phyloP scores from a whole-genome alignment of 2,329 filamentous ascomycete genomes.

The Aspergillus fumigatiaffinis region DNA sequence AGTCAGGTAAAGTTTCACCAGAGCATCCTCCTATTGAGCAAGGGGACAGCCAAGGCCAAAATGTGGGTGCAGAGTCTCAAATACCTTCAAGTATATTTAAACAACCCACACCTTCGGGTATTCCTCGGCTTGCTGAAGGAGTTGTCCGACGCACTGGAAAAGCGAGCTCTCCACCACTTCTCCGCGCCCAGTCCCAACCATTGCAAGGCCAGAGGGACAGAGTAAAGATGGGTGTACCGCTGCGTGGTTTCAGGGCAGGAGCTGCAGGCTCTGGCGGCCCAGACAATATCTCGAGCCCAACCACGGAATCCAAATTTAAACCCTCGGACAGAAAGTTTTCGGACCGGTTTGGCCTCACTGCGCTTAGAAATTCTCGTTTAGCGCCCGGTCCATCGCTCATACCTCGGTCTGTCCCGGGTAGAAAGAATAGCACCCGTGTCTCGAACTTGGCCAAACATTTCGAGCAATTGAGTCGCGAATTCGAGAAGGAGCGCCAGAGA shows the following conservation, averaged over 20 bases:
- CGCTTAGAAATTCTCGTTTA: conserved; percentile 57
- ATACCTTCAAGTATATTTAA: conserved; percentile 14
- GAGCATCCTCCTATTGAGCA: conserved; percentile 7
- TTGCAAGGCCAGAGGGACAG: conserved; percentile 32
- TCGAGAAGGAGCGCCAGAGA: conserved; percentile 86
- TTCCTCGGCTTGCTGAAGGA: conserved; percentile 38
- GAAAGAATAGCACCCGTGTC: conserved; percentile 71
- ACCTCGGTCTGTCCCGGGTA: conserved; percentile 72
- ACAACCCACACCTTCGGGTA: conserved; percentile 33
- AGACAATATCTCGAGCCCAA: conserved; percentile 20
- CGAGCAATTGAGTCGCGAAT: conserved; percentile 92
- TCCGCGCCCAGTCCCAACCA: conserved; percentile 52
- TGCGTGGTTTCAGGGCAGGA: conserved; percentile 20
- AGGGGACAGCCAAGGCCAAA: conserved; percentile 10
- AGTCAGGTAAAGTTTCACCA: conserved; percentile 9
- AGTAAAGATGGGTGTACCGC: conserved; percentile 14
- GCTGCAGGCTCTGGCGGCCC: conserved; percentile 19
- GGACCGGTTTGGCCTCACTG: conserved; percentile 64
- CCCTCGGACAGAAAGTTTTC: conserved; percentile 69
- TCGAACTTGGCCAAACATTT: conserved; percentile 93
- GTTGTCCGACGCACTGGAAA: conserved; percentile 34
- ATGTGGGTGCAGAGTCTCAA: conserved; percentile 8
- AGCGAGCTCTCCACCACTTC: conserved; percentile 44
- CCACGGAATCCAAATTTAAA: conserved; percentile 32
- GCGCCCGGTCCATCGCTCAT: conserved; percentile 66